Conservation (phyloP, 2,329 filamentous ascomycete genomes). For the Escovopsis sp. region DNA sequence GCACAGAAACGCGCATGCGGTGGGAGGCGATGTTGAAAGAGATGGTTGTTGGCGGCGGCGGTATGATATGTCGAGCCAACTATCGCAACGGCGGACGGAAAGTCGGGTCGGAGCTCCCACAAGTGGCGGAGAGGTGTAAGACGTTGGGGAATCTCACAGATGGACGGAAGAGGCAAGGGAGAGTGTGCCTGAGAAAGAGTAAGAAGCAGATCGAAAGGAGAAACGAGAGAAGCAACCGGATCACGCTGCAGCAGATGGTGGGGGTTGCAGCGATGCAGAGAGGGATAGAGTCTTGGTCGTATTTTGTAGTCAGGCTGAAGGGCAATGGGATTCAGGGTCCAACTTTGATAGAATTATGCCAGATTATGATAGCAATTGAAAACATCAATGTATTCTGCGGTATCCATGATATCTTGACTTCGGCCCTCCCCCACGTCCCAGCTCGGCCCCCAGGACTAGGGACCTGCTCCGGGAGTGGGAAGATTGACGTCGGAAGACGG, state of each 20-base stretch:
- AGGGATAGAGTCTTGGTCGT: conserved; percentile 10
- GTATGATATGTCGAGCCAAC: conserved; percentile 9
- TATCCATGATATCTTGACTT: neutral
- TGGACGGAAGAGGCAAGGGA: too few species aligned
- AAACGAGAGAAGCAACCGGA: conserved; percentile 7
- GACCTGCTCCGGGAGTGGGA: neutral
- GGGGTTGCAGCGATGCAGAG: conserved; percentile 14
- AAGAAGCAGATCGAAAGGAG: conserved; percentile 8
- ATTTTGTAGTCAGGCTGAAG: conserved; percentile 9
- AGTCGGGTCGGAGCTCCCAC: conserved; percentile 9
- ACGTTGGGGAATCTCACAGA: neutral
- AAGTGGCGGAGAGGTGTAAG: conserved; percentile 9
- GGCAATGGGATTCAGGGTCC: conserved; percentile 3
- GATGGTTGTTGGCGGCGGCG: conserved; percentile 12
- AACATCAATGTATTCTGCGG: too few species aligned
- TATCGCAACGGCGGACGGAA: conserved; percentile 10
- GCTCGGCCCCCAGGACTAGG: conserved; percentile 4
- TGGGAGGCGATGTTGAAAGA: conserved; percentile 13
- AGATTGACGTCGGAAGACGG: too few species aligned
- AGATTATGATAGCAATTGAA: conserved; percentile 4
- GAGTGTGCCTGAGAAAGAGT: too few species aligned
- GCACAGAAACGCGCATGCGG: conserved; percentile 4
- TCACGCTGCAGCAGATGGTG: conserved; percentile 2
- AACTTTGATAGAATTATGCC: conserved; percentile 4
- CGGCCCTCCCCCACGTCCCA: conserved; percentile 5